Evolutionary conservation across 163 green algal species (phyloP).

Genomic region (Scenedesmus sp.): DNA sequence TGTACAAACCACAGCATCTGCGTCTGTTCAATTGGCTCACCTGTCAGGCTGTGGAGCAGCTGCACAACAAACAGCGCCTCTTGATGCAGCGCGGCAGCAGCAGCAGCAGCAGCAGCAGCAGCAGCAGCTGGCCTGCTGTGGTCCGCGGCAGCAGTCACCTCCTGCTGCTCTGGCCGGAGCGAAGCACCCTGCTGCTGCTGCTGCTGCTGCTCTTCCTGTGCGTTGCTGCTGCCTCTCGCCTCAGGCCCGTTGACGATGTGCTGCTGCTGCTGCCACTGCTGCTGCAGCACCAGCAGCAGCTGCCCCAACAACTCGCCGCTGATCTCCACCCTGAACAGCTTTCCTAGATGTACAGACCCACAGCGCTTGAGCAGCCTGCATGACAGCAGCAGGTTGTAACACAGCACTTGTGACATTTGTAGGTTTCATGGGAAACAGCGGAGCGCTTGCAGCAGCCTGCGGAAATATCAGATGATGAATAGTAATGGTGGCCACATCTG

Average conservation of each 20-base stretch:
- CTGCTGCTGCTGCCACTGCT: slow-evolving; percentile 52
- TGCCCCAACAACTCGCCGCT: slow-evolving; percentile 53
- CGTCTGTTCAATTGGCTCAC: not conserved
- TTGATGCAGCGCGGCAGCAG: not conserved
- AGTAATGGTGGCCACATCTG: too few species aligned
- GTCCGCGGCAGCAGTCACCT: not conserved
- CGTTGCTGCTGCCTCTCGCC: slow-evolving; percentile 23
- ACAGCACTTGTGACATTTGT: not conserved
- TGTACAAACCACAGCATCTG: not conserved
- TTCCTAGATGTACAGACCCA: slow-evolving; percentile 43
- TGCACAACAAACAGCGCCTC: slow-evolving; percentile 58
- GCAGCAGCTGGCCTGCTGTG: not conserved
- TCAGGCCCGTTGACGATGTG: not conserved
- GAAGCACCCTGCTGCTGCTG: slow-evolving; percentile 37
- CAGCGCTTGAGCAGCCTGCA: slow-evolving; percentile 57
- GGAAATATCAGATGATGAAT: too few species aligned
- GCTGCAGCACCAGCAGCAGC: slow-evolving; percentile 58
- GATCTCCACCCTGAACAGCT: slow-evolving; percentile 66
- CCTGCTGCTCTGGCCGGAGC: slow-evolving; percentile 22
- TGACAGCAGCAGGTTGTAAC: not conserved
- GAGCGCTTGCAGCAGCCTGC: not conserved
- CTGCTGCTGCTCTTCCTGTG: slow-evolving; percentile 37
- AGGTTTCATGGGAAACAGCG: not conserved
- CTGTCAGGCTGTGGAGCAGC: slow-evolving; percentile 49
- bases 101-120: not conserved